phyloP scores from a whole-genome alignment of 1,139 yeast species.

The Geotrichum klebahnii region DNA sequence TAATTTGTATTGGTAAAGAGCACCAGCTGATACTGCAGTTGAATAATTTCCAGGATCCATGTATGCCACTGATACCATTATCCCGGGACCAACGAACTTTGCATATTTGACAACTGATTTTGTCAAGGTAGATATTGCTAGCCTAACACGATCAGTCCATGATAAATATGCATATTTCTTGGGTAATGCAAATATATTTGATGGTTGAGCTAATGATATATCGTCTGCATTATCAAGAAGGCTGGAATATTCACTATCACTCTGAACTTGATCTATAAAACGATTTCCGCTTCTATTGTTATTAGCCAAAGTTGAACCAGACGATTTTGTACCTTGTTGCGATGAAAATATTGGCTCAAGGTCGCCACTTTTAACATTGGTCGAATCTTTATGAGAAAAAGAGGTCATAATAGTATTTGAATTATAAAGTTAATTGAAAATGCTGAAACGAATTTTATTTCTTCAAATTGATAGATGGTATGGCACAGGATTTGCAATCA shows the following conservation, averaged over 20 bases:
- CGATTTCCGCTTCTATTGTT: background rate
- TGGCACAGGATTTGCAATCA: too few relatives aligned
- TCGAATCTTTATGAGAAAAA: too few relatives aligned
- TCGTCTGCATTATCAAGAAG: background rate
- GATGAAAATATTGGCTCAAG: too few relatives aligned
- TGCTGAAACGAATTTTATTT: too few relatives aligned
- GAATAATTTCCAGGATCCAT: slow-evolving; percentile 87
- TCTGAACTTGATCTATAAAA: background rate
- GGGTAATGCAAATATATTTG: background rate
- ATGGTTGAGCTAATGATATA: background rate
- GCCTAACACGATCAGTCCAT: background rate
- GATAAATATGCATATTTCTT: background rate
- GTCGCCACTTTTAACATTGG: too few relatives aligned
- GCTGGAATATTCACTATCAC: background rate
- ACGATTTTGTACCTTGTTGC: too few relatives aligned
- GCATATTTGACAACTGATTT: slow-evolving; percentile 46
- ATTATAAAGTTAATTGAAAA: too few relatives aligned
- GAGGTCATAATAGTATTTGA: too few relatives aligned
- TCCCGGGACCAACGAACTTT: slow-evolving; percentile 68
- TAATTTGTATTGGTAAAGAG: slow-evolving; percentile 57
- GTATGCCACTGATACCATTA: slow-evolving; percentile 72
- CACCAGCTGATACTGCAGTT: slow-evolving; percentile 75
- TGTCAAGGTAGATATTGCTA: background rate
- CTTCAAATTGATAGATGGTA: too few relatives aligned
- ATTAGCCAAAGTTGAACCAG: background rate